A percentile compares a stretch with the other conserved stretches of the same genome.
phyloP scores from a whole-genome alignment of 768 basidiomycete species.

The Russula sp. region DNA sequence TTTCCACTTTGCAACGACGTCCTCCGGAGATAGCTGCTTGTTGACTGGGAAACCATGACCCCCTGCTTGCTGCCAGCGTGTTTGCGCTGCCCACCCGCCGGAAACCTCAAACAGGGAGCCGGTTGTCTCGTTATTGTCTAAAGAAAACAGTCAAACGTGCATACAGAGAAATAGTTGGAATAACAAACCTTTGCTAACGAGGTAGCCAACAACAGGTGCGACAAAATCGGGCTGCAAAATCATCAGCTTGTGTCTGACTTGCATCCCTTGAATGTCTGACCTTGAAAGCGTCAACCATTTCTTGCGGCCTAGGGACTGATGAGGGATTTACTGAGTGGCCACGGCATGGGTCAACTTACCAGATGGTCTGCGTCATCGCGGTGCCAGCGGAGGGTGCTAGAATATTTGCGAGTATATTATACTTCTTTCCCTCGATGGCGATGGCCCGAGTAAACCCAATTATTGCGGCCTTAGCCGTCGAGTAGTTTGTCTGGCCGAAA shows the following conservation, averaged over 20 bases:
- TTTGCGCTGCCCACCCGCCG: conserved; percentile 89
- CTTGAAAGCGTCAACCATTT: conserved; percentile 87
- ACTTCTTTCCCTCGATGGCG: conserved; percentile 86
- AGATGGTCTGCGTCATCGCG: conserved; percentile 84
- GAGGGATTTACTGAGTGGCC: neutral
- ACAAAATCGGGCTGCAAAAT: conserved; percentile 74
- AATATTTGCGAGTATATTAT: conserved; percentile 83
- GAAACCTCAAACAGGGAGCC: conserved; percentile 78
- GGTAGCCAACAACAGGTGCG: conserved; percentile 87
- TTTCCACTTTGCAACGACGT: conserved; percentile 72
- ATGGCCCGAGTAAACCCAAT: conserved; percentile 86
- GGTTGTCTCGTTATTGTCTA: conserved; percentile 64
- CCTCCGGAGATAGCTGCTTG: conserved; percentile 69
- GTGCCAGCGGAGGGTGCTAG: conserved; percentile 87
- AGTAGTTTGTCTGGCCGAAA: conserved; percentile 94
- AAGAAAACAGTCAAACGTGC: neutral
- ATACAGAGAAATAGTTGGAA: neutral
- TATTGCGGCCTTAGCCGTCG: conserved; percentile 88
- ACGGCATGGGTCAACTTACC: conserved; percentile 34
- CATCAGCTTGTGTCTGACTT: neutral
- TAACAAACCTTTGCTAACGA: conserved; percentile 59
- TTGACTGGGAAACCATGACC: conserved; percentile 85
- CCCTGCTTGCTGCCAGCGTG: conserved; percentile 86
- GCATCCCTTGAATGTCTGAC: conserved; percentile 29
- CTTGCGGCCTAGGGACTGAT: conserved; percentile 49